These are phyloP conservation scores for Cornus kousa DNA, from an alignment of 148 eudicot genomes.

Conservation along the genomic window DNA sequence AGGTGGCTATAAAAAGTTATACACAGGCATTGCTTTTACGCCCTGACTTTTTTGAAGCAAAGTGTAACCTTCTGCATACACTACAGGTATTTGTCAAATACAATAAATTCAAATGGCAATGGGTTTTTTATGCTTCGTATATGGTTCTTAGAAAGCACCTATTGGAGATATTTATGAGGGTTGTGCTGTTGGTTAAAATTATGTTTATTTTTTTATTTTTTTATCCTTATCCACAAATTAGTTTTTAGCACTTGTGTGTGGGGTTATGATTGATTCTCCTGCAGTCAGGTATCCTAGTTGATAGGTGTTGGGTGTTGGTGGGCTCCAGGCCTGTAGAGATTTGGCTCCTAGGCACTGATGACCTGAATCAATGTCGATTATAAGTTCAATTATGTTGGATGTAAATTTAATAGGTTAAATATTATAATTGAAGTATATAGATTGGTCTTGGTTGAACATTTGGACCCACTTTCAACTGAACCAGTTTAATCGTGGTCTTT, in stretches of 20 bases:
- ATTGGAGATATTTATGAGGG: not conserved
- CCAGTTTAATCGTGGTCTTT: not conserved
- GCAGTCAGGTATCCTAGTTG: not conserved
- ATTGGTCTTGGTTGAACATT: not conserved
- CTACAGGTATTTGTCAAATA: slow-evolving; percentile 38
- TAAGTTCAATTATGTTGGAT: no score
- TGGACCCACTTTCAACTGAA: not conserved
- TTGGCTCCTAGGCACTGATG: not conserved
- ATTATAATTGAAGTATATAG: not conserved
- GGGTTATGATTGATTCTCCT: not conserved
- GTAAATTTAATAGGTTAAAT: not conserved
- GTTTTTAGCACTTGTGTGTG: not conserved
- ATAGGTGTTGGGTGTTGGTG: not conserved
- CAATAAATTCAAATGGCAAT: not conserved
- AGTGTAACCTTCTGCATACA: slow-evolving; percentile 80
- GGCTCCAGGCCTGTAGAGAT: no score
- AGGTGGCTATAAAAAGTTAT: slow-evolving; percentile 67
- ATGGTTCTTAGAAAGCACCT: not conserved
- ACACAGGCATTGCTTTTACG: slow-evolving; percentile 61
- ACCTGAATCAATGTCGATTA: not conserved
- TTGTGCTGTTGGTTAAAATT: not conserved
- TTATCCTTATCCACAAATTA: not conserved
- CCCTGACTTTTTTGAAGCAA: slow-evolving; percentile 83
- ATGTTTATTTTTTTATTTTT: no score
- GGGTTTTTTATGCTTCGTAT: not conserved